Evolutionary conservation across 1,139 yeast species (phyloP).

Genomic region (Candida dubliniensis): DNA sequence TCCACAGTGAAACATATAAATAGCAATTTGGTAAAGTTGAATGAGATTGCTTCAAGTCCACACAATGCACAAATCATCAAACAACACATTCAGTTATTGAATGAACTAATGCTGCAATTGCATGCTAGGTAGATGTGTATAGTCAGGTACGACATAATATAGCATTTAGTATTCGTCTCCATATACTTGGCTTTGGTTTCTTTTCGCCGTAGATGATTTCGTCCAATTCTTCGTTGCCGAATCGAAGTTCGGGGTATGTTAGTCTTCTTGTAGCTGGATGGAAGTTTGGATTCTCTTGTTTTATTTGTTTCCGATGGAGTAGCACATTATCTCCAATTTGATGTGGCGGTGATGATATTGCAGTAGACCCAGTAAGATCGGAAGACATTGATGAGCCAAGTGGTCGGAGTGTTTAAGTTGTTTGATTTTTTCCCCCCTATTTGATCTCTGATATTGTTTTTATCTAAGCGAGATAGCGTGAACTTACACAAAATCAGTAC

Average conservation of each 20-base stretch:
- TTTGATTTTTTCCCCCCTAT: not conserved
- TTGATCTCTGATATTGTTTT: no score
- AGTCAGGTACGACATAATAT: slow-evolving; percentile 15
- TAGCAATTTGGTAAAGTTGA: slow-evolving; percentile 26
- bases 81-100: slow-evolving; percentile 5
- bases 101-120: slow-evolving; percentile 18
- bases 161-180: slow-evolving; percentile 9
- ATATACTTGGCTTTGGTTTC: slow-evolving; percentile 2
- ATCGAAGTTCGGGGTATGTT: slow-evolving; percentile 6
- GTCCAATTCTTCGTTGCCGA: slow-evolving; percentile 11
- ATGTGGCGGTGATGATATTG: not conserved
- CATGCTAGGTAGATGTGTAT: slow-evolving; percentile 46
- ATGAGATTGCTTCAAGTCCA: slow-evolving; percentile 19
- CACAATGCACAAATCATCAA: slow-evolving; percentile 1
- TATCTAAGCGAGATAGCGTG: no score
- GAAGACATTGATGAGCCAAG: slow-evolving; percentile 3
- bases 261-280: not conserved
- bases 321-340: slow-evolving; percentile 16
- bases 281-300: not conserved
- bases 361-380: slow-evolving; percentile 1
- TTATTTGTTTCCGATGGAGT: slow-evolving; percentile 10
- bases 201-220: slow-evolving; percentile 11
- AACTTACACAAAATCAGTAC: no score
- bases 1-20: slow-evolving; percentile 33
- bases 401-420: no score